Percentiles rank a stretch among this genome's conserved stretches.
These are phyloP conservation scores for Fomes fomentarius DNA, from an alignment of 1,284 basidiomycete genomes.

Conservation along the genomic window DNA sequence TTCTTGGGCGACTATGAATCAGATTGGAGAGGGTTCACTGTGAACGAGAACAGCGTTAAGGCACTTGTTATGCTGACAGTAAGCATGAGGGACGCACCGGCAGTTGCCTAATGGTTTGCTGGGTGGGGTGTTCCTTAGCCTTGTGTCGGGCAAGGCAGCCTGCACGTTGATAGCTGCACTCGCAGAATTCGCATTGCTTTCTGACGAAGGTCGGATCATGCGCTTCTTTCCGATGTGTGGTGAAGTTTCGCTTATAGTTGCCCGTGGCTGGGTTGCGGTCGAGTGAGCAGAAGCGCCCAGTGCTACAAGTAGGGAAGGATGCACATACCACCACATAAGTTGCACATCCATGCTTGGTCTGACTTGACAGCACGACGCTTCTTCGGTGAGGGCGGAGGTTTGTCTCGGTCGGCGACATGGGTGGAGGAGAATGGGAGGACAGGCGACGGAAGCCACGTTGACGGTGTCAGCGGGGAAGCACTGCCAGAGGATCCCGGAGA, in stretches of 20 bases:
- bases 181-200: neutral
- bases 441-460: too few species aligned
- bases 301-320: too few species aligned
- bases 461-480: too few species aligned
- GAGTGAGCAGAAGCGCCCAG: too few species aligned
- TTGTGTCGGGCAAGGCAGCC: neutral
- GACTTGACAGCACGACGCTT: neutral
- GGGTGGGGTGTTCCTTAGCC: neutral
- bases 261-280: too few species aligned
- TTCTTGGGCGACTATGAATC: neutral
- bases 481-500: too few species aligned
- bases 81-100: neutral
- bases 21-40: neutral
- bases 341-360: too few species aligned
- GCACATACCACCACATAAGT: too few species aligned
- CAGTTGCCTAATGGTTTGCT: neutral
- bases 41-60: neutral
- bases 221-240: neutral
- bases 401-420: too few species aligned
- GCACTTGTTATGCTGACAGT: neutral
- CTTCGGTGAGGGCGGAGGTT: neutral
- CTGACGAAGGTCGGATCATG: neutral
- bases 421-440: too few species aligned
- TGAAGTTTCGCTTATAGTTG: neutral
- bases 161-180: neutral